Conservation (phyloP, 2,329 filamentous ascomycete genomes). For the Monilinia fructicola region DNA sequence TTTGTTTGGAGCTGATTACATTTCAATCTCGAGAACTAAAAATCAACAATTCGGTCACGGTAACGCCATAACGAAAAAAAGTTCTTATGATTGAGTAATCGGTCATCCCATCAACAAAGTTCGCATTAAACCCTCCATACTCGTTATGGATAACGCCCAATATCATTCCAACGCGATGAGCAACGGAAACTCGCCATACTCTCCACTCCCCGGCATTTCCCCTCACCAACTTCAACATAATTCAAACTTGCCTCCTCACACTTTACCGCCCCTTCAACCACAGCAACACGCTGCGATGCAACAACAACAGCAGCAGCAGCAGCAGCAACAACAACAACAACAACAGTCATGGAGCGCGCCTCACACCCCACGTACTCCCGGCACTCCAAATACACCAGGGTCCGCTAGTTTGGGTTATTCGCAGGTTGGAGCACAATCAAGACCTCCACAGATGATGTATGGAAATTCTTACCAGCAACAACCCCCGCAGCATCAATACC, state of each 20-base stretch:
- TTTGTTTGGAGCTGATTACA: constrained; percentile 8
- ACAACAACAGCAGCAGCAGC: constrained; percentile 39
- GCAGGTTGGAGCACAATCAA: constrained; percentile 48
- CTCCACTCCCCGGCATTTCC: constrained; percentile 38
- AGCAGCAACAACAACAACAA: neutral
- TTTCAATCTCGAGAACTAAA: neutral
- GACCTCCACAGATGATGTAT: constrained; percentile 38
- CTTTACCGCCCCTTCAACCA: constrained; percentile 56
- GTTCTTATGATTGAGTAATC: constrained; percentile 21
- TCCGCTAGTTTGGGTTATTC: constrained; percentile 57
- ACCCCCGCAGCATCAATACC: constrained; percentile 45
- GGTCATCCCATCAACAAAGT: constrained; percentile 8
- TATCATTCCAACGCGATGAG: constrained; percentile 38
- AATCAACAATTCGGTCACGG: constrained; percentile 2
- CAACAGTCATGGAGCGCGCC: constrained; percentile 50
- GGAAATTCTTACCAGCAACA: constrained; percentile 33
- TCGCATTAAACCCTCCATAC: constrained; percentile 11
- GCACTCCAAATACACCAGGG: constrained; percentile 62
- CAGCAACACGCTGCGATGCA: constrained; percentile 51
- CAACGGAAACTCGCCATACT: constrained; percentile 36
- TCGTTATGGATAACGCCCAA: constrained; percentile 37
- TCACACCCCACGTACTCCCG: constrained; percentile 61
- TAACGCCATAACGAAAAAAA: neutral
- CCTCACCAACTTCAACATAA: constrained; percentile 44
- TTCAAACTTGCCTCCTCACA: constrained; percentile 51